Conservation (phyloP, 495 filamentous ascomycete species). For the Xeromyces bisporus region DNA sequence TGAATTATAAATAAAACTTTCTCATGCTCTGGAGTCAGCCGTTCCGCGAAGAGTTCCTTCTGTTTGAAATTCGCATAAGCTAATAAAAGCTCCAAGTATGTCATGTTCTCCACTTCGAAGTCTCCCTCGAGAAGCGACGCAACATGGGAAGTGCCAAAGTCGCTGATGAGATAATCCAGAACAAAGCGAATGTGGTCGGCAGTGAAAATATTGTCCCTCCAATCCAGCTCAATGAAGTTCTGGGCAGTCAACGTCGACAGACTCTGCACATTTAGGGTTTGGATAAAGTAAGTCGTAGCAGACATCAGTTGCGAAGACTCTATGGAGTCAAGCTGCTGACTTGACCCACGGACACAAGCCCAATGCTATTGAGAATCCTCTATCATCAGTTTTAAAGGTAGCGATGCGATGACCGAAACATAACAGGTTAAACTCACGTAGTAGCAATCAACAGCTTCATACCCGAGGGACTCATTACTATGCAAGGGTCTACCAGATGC, state of each 20-base stretch:
- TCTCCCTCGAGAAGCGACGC: conserved; percentile 38
- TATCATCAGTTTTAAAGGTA: neutral
- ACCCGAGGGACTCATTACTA: conserved; percentile 10
- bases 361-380: conserved; percentile 4
- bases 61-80: conserved; percentile 36
- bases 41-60: conserved; percentile 15
- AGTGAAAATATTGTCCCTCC: conserved; percentile 10
- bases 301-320: conserved; percentile 6
- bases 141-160: conserved; percentile 21
- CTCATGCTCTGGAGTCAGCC: conserved; percentile 16
- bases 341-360: conserved; percentile 11
- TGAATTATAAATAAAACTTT: conserved; percentile 33
- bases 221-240: conserved; percentile 17
- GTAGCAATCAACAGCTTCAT: conserved; percentile 21
- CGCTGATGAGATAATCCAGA: conserved; percentile 19
- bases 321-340: conserved; percentile 9
- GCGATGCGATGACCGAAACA: neutral
- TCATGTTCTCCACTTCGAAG: conserved; percentile 44
- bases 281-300: conserved; percentile 8
- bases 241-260: conserved; percentile 18
- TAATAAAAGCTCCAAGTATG: conserved; percentile 52
- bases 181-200: conserved; percentile 8
- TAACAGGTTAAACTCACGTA: conserved; percentile 12
- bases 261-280: conserved; percentile 10
- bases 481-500: conserved; percentile 8